Percentiles rank a stretch among this genome's conserved stretches.
Evolutionary conservation across 306 rosid species (phyloP).

Genomic region (Mucuna pruriens): DNA sequence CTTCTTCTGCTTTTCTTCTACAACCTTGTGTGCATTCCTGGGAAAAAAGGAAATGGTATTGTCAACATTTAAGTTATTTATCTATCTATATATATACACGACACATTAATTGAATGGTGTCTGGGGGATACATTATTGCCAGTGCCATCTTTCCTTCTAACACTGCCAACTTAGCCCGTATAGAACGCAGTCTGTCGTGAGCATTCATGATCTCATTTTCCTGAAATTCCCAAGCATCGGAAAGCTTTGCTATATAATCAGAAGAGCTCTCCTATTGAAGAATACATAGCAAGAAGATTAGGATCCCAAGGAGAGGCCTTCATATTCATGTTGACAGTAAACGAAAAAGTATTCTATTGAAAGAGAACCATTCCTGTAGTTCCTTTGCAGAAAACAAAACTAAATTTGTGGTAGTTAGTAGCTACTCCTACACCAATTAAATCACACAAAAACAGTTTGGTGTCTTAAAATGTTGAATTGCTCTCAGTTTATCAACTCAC

Average conservation of each 20-base stretch:
- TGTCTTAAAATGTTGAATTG: not conserved
- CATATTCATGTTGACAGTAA: not conserved
- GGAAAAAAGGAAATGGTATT: conserved; percentile 29
- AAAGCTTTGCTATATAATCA: conserved; percentile 57
- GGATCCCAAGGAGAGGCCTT: conserved; percentile 19
- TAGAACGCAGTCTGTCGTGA: conserved; percentile 66
- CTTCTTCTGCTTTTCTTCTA: conserved; percentile 74
- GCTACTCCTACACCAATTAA: conserved; percentile 1
- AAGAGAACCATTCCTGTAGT: not conserved
- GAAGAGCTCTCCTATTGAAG: conserved; percentile 65
- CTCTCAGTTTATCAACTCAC: not conserved
- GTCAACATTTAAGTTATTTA: conserved; percentile 28
- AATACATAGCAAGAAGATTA: conserved; percentile 33
- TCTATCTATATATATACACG: not conserved
- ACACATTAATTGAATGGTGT: conserved; percentile 29
- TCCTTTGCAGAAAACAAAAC: conserved; percentile 23
- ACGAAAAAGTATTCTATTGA: conserved; percentile 10
- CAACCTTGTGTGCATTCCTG: conserved; percentile 69
- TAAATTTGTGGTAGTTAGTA: conserved; percentile 20
- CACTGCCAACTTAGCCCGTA: conserved; percentile 79
- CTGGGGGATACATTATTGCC: conserved; percentile 64
- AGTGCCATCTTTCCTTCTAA: conserved; percentile 88
- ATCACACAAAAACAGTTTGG: not conserved
- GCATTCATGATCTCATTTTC: conserved; percentile 79
- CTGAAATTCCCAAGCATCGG: conserved; percentile 85